Evolutionary conservation across 2,329 filamentous ascomycete genomes (phyloP), one percentile per base, ranked within the genome.

Genomic region (Colletotrichum sidae): DNA sequence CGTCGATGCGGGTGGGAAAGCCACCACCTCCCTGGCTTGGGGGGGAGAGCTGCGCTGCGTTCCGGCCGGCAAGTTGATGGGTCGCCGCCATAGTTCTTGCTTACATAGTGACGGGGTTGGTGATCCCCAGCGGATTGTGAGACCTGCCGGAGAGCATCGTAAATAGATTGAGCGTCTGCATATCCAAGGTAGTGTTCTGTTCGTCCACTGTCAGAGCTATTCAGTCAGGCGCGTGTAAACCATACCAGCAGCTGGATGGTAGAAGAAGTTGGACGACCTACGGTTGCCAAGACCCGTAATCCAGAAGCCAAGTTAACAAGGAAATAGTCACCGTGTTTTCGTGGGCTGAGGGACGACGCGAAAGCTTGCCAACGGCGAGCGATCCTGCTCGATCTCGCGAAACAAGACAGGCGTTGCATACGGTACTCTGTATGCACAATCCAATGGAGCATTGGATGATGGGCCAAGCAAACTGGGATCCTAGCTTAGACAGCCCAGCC

Each of bases 1-100:
- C 61, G 61, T 65, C 45, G 56, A 60, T 51, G 56, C 44, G 56
- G 56, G 56, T n/a, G 50, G 55, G 41, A 60, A 37, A 60, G 44
- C 50, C 25, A 25, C 25, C 25, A 50, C 50, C 17, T 38, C 38
- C 51, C 51, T 38, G 47, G 15, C 3, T 25, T 25, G 25, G 25
- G 44, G 6, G 17, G 17, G 37, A 35, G 35, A 12, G 17, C n/a
- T 15, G 44, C 15, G 34, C 6, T 37, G 37, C 37, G 33, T 33
- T 50, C 54, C 47, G 55, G 60, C 55, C 46, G 54, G 53, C 45
- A 51, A 53, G 47, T n/a, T 55, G 15, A 38, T 41, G 50, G 39
- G 44, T 46, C 46, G 37, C 13, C 15, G 41, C 33, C 10, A n/a
- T 50, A 4, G 13, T 12, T n/a, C 13, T 3, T 41, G 47, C 34